Conservation (phyloP, 108 stramenopile genomes). For the Fragilariopsis cylindrus region DNA sequence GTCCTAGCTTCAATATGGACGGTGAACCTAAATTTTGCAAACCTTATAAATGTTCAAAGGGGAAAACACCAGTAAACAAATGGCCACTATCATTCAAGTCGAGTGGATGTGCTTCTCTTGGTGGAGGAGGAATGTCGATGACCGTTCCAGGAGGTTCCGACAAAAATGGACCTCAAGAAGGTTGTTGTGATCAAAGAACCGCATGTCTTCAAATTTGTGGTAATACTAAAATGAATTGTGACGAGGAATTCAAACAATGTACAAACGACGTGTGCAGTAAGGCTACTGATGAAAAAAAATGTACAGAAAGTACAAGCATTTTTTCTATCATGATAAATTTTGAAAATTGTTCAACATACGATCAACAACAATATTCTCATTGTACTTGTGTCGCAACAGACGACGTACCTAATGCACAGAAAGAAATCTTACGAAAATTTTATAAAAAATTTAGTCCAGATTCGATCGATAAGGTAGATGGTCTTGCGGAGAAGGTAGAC, state of each 20-base stretch:
- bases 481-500: slow-evolving; percentile 44
- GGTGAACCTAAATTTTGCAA: slow-evolving; percentile 10
- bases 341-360: slow-evolving; percentile 37
- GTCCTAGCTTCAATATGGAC: background rate
- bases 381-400: slow-evolving; percentile 45
- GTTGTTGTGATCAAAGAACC: slow-evolving; percentile 48
- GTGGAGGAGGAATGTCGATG: slow-evolving; percentile 37
- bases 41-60: slow-evolving; percentile 23
- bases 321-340: slow-evolving; percentile 35
- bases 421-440: slow-evolving; percentile 37
- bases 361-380: slow-evolving; percentile 26
- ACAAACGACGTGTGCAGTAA: background rate
- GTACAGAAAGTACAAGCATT: slow-evolving; percentile 9
- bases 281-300: slow-evolving; percentile 1
- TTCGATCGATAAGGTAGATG: slow-evolving; percentile 39
- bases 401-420: slow-evolving; percentile 24
- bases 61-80: slow-evolving; percentile 32
- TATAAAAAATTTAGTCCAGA: slow-evolving; percentile 53
- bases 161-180: slow-evolving; percentile 25
- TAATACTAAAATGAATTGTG: slow-evolving; percentile 36
- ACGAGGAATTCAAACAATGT: slow-evolving; percentile 17
- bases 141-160: background rate
- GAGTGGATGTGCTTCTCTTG: slow-evolving; percentile 38
- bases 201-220: slow-evolving; percentile 59
- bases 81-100: slow-evolving; percentile 39